Conservation (phyloP, 768 basidiomycete species). For the Phlegmacium glaucopus region DNA sequence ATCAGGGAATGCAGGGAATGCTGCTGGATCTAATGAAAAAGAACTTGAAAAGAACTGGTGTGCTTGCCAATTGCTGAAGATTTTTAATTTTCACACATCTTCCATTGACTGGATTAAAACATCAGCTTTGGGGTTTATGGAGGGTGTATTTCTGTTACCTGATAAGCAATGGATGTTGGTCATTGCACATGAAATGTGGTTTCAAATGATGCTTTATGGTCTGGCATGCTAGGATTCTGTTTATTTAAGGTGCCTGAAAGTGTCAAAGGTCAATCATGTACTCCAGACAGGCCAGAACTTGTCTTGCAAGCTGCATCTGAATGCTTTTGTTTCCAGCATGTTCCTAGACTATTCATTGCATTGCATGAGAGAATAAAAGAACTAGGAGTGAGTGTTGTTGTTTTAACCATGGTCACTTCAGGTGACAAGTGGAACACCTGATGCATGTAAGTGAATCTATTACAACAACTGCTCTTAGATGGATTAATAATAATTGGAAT, state of each 20-base stretch:
- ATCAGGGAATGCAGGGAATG: conserved; percentile 18
- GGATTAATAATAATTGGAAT: too few relatives aligned
- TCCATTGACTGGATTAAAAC: conserved; percentile 63
- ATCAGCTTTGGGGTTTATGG: conserved; percentile 4
- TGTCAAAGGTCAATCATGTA: conserved; percentile 78
- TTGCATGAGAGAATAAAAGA: conserved; percentile 86
- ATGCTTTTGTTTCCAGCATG: conserved; percentile 54
- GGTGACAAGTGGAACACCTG: too few relatives aligned
- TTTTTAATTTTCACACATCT: conserved; percentile 70
- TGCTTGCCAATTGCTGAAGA: conserved; percentile 53
- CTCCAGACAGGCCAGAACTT: conserved; percentile 46
- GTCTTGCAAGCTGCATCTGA: conserved; percentile 61
- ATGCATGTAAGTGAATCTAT: too few relatives aligned
- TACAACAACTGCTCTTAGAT: too few relatives aligned
- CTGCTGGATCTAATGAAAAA: conserved; percentile 42
- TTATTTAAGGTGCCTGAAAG: conserved; percentile 83
- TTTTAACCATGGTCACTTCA: too few relatives aligned
- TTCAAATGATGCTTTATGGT: conserved; percentile 67
- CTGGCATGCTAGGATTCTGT: conserved; percentile 85
- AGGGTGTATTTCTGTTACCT: conserved; percentile 23
- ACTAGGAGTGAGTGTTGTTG: conserved; percentile 89
- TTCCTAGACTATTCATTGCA: conserved; percentile 87
- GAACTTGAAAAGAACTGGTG: conserved; percentile 74
- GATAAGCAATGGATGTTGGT: conserved; percentile 56
- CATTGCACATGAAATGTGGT: conserved; percentile 49